Percentiles rank a stretch among this genome's conserved stretches.
Evolutionary conservation across 768 basidiomycete species (phyloP).

Genomic region (Pleurotus tuber-regium): DNA sequence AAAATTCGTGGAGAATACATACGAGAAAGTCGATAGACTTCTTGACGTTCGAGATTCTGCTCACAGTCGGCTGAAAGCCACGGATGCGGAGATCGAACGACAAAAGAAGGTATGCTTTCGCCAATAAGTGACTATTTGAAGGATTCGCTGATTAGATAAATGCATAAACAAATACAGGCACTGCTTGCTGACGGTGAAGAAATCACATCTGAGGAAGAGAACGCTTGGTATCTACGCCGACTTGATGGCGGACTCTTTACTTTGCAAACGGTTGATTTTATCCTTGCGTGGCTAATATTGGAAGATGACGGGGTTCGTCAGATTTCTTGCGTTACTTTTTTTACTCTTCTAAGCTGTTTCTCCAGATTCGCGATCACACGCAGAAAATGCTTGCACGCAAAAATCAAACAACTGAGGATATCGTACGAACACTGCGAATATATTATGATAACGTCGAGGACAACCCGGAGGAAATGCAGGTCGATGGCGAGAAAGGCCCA

Average conservation of each 20-base stretch:
- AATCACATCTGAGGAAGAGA: constrained; percentile 60
- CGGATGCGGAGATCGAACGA: constrained; percentile 64
- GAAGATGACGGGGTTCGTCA: constrained; percentile 92
- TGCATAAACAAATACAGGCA: too few relatives aligned
- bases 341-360: neutral
- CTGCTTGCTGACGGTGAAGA: constrained; percentile 56
- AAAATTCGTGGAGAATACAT: constrained; percentile 92
- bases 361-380: constrained; percentile 76
- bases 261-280: constrained; percentile 90
- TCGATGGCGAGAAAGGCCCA: constrained; percentile 24
- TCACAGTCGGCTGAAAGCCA: constrained; percentile 50
- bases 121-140: too few relatives aligned
- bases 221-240: constrained; percentile 80
- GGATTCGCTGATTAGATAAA: too few relatives aligned
- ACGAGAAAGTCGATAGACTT: constrained; percentile 93
- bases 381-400: constrained; percentile 73
- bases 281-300: constrained; percentile 94
- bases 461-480: constrained; percentile 30
- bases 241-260: constrained; percentile 87
- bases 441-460: constrained; percentile 75
- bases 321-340: constrained; percentile 2
- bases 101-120: constrained; percentile 58
- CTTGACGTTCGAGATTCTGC: constrained; percentile 82
- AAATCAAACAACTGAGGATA: constrained; percentile 64
- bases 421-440: constrained; percentile 68